phyloP scores from a whole-genome alignment of 2,329 filamentous ascomycete species.

The Emergomyces pasteurianus region DNA sequence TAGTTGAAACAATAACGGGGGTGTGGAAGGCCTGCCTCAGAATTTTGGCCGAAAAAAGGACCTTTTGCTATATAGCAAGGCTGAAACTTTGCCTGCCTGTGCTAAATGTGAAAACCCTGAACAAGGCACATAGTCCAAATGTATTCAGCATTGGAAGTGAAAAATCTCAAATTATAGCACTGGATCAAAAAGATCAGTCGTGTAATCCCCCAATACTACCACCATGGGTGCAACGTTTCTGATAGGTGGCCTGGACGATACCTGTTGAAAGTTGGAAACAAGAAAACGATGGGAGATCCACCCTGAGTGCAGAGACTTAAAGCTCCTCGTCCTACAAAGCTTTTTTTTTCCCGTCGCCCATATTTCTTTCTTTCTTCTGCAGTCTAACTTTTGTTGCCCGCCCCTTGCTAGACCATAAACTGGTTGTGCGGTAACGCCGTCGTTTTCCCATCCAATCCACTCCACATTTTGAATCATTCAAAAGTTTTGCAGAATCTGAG shows the following conservation, averaged over 20 bases:
- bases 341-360: too few species aligned
- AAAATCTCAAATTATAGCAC: too few species aligned
- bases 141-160: neutral
- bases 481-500: neutral
- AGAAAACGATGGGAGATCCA: too few species aligned
- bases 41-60: neutral
- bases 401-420: neutral
- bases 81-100: neutral
- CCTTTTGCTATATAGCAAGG: neutral
- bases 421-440: neutral
- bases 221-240: too few species aligned
- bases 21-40: neutral
- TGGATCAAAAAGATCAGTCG: too few species aligned
- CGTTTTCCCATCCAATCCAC: too few species aligned
- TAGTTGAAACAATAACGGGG: neutral
- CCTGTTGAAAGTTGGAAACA: too few species aligned
- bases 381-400: neutral
- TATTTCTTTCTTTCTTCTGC: neutral
- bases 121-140: neutral
- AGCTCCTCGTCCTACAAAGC: too few species aligned
- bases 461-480: neutral
- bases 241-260: too few species aligned
- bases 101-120: neutral
- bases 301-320: too few species aligned
- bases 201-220: too few species aligned